Base-by-base conservation (phyloP, 306 rosid genomes). In the Vigna mungo region DNA sequence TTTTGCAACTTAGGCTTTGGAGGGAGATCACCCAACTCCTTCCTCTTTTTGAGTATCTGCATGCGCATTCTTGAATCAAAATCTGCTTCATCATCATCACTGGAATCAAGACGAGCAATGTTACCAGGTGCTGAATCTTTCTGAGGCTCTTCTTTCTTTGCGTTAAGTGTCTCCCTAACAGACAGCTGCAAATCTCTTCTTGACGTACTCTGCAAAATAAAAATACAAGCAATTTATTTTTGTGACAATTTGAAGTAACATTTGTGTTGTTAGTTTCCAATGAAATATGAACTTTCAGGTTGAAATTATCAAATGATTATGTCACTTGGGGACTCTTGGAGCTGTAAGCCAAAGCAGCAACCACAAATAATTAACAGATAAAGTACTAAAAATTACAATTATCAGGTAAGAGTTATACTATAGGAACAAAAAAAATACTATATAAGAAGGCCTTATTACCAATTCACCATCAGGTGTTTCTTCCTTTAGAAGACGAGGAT, bases 401-500 rank as follows among this genome's bases (percentile, higher is more conserved):
- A 64, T 62, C 44, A 56, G 47, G 72, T 70, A 60, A 77, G 67
- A 32, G 64, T 58, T 56, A 49, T 18, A 43, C n/a, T n/a, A 41
- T 27, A 68, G 59, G 64, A 78, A 34, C 75, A 63, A n/a, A 67
- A 15, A 15, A 78, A 37, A 78, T 53, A 69, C 36, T 9, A 70
- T 8, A 63, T 8, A 63, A 34, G 49, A 68, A 34, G 43, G 32
- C 36, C 77, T 64, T 52, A 43, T 84, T 90, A 92, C 97, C 90
- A 80, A 76, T 72, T 89, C 93, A 63, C 52, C 78, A 74, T 58
- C 10, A 21, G 71, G 56, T 82, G 78, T 68, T 67, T 85, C 89
- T 0, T 89, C 92, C 90, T 84, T 92, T 53, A 92, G 83, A 83
- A 95, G 98, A 66, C 99, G 97, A 71, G 99, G 99, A 87, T 95